A percentile compares a stretch with the other conserved stretches of the same genome.
These are phyloP conservation scores for Melaleuca alternifolia DNA, from an alignment of 345 rosid species.

Conservation along the genomic window DNA sequence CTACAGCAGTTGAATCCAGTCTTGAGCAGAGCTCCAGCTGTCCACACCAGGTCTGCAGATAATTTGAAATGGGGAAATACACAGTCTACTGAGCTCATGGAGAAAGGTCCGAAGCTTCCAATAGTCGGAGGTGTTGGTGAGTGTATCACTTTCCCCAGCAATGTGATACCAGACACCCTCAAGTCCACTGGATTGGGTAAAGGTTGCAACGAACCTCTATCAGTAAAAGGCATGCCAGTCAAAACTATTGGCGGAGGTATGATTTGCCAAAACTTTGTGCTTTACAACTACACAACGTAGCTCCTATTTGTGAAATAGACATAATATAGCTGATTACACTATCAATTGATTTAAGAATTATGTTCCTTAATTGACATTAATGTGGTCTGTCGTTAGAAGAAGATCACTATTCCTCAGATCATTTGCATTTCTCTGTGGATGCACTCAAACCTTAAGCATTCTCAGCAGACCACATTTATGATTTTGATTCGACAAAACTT, in stretches of 20 bases:
- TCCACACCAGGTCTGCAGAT: slow-evolving; percentile 26
- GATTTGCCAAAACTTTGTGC: neutral
- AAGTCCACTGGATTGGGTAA: slow-evolving; percentile 13
- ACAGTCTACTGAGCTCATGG: slow-evolving; percentile 29
- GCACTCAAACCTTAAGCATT: neutral
- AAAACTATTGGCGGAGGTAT: slow-evolving; percentile 21
- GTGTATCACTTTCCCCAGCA: slow-evolving; percentile 21
- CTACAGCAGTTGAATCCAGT: slow-evolving; percentile 46
- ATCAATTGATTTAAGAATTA: neutral
- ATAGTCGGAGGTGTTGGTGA: slow-evolving; percentile 34
- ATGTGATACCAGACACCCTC: slow-evolving; percentile 12
- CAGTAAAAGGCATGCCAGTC: slow-evolving; percentile 19
- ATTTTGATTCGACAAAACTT: neutral
- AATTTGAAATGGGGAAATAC: slow-evolving; percentile 35
- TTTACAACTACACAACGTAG: neutral
- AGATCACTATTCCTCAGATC: neutral
- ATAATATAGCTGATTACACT: neutral
- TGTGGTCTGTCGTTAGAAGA: neutral
- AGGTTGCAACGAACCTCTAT: slow-evolving; percentile 31
- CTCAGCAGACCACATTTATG: neutral
- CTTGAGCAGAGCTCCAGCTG: slow-evolving; percentile 38
- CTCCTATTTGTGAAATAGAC: neutral
- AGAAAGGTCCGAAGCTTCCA: slow-evolving; percentile 29
- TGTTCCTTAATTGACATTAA: neutral
- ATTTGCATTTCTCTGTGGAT: neutral